Evolutionary conservation across 2,329 filamentous ascomycete genomes (phyloP), one percentile per base, ranked within the genome.

Genomic region (Dactylellina haptotyla): DNA sequence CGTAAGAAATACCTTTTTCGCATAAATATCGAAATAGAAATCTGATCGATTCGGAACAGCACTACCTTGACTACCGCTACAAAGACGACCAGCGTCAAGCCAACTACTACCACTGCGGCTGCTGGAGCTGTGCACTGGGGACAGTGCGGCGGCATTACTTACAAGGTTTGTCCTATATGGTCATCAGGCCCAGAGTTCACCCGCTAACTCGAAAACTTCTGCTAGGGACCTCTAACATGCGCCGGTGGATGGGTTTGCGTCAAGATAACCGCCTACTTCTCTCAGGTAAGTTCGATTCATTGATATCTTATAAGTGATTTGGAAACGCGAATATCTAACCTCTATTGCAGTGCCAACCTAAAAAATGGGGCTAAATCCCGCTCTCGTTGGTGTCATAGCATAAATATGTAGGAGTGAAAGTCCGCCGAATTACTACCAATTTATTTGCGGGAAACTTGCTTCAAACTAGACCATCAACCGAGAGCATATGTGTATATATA

Each of bases 201-300:
- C 4, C 20, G n/a, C 6, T 25, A 8, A 23, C 25, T 26, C 9
- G 30, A 9, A 43, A 41, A 41, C 8, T n/a, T 28, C 14, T 9
- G 6, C 34, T 37, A 69, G 53, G 64, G 64, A 46, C 54, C 54
- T 16, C 34, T 37, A 3, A 39, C 6, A 1, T 69, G 64, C 16
- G 18, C 54, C 4, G 46, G 37, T 12, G 63, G 64, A 18, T 59
- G 39, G 39, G 23, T 48, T 4, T 69, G 64, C 37, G 54, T 30
- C 1, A 32, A 59, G 18, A 4, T 61, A 28, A 69, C 59, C n/a
- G 54, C 32, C 20, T 69, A 69, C 16, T 69, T 50, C 23, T 69
- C 53, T 34, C 64, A 59, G 64, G 64, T 69, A 51, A 58, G 62
- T 46, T 30, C 3, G 3, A n/a, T 53, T 8, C 26, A 30, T 4